Percentiles rank a stretch among this genome's conserved stretches.
These are phyloP conservation scores for Trebouxia sp. DNA, from an alignment of 139 green algal species.

Conservation along the genomic window DNA sequence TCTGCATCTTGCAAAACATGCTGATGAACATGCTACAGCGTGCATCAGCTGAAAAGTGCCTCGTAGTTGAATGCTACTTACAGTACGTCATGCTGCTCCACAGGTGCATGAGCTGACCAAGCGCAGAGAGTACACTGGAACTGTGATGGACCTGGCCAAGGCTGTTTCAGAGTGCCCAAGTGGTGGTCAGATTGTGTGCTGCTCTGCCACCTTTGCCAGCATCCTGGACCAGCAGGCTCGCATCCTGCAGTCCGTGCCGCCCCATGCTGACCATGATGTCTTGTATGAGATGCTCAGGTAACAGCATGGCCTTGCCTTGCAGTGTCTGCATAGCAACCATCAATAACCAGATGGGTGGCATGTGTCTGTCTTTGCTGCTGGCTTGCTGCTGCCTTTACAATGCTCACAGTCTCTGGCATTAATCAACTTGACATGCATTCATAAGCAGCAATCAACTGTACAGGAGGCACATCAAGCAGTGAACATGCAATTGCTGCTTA, in stretches of 20 bases:
- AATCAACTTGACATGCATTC: too few relatives aligned
- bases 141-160: constrained; percentile 56
- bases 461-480: too few relatives aligned
- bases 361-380: neutral
- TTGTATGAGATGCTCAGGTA: constrained; percentile 27
- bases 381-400: too few relatives aligned
- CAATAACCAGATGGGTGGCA: neutral
- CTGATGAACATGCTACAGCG: too few relatives aligned
- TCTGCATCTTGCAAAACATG: too few relatives aligned
- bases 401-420: too few relatives aligned
- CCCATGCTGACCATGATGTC: constrained; percentile 22
- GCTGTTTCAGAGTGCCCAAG: constrained; percentile 58
- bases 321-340: neutral
- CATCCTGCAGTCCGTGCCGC: constrained; percentile 15
- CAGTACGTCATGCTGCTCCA: too few relatives aligned
- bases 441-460: too few relatives aligned
- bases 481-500: too few relatives aligned
- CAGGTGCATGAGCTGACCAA: constrained; percentile 62
- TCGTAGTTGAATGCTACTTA: too few relatives aligned
- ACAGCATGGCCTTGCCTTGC: neutral
- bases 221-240: constrained; percentile 8
- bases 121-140: constrained; percentile 59
- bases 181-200: constrained; percentile 55
- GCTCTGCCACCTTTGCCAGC: neutral
- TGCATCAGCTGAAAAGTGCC: too few relatives aligned